Evolutionary conservation across 176 grass and related monocot genomes (phyloP), one percentile per base, ranked within the genome.

Genomic region (Thalia dealbata): DNA sequence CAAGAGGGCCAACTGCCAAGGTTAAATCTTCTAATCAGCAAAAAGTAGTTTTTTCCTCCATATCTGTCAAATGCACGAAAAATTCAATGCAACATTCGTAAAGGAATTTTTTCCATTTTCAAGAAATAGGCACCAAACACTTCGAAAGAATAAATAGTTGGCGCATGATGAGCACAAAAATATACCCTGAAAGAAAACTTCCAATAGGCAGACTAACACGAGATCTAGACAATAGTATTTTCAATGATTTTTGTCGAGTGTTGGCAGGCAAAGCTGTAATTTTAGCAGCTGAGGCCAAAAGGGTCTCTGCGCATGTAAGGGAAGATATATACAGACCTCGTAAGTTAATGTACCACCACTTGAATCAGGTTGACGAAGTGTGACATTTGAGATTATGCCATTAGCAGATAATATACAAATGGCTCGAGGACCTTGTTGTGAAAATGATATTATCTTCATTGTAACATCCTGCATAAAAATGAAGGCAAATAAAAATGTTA

Each of bases 381-480:
- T 88, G 60, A 96, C 88, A 41, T 88, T 96, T 51, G 91, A 88
- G 85, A 96, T 91, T 22, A 88, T 73, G 59, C 91, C 91, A 24
- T 96, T 96, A 65, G 88, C 91, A 42, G 91, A 96, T 56, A 91
- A 85, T 69, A 96, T 81, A 80, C 91, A 96, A 48, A 96, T 91
- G 67, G 85, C 85, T 61, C 48, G 75, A 2, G 91, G 88, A n/a
- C 88, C 91, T 88, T 96, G 88, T 80, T 96, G 91, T 14, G 78
- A 86, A 83, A 96, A 96, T 21, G 91, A 91, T 82, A 96, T 96
- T 46, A 96, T 82, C 81, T 96, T 96, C 88, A 78, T 88, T n/a
- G 85, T 91, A 54, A 96, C 85, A 88, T 96, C 91, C 91, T 70
- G 45, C 10, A 50, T 25, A 70, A 18, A 70, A 70, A 28, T 14